phyloP scores from a whole-genome alignment of 129 eudicot species.

The Helichrysum umbraculigerum region DNA sequence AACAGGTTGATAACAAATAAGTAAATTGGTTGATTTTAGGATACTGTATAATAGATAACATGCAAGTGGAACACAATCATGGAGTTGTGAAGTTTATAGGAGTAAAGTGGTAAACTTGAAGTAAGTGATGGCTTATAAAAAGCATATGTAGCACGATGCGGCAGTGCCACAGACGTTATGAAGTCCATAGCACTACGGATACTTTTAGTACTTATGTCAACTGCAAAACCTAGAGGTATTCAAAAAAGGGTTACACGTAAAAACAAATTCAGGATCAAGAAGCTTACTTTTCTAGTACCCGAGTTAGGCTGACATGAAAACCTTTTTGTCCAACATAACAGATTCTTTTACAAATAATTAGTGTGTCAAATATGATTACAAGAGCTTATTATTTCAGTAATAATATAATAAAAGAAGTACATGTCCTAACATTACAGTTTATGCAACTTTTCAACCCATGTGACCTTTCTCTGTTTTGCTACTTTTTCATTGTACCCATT shows the following conservation, averaged over 20 bases:
- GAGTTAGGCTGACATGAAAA: neutral
- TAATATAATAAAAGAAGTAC: neutral
- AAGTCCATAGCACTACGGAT: too few relatives aligned
- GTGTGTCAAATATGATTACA: conserved; percentile 2
- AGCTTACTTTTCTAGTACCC: neutral
- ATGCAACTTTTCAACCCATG: neutral
- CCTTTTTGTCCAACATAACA: neutral
- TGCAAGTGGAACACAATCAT: too few relatives aligned
- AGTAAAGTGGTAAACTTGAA: too few relatives aligned
- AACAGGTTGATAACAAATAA: too few relatives aligned
- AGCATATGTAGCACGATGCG: too few relatives aligned
- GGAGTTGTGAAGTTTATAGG: too few relatives aligned
- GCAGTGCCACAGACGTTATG: too few relatives aligned
- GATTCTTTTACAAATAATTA: neutral
- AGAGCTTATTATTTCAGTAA: neutral
- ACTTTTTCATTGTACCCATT: neutral
- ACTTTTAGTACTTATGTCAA: neutral
- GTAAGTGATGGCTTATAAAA: too few relatives aligned
- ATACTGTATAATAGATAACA: too few relatives aligned
- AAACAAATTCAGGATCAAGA: neutral
- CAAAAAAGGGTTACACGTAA: neutral
- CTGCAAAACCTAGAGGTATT: neutral
- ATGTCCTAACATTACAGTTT: neutral
- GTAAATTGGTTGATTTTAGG: too few relatives aligned
- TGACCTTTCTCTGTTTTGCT: neutral